Evolutionary conservation across 1,284 basidiomycete species (phyloP).

Genomic region (Ceratobasidium sp.): DNA sequence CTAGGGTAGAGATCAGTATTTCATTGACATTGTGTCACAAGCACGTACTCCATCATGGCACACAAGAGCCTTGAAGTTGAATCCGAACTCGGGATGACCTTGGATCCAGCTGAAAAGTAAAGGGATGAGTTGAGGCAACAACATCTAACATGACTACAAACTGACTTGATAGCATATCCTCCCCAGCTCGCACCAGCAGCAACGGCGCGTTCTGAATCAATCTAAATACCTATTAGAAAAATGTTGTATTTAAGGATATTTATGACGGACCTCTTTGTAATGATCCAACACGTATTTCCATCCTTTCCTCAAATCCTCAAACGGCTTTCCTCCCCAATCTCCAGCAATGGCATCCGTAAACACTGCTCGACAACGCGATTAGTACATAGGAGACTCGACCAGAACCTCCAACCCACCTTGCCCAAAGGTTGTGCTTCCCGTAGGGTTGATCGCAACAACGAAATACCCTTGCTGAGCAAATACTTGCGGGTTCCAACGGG

Average conservation of each 20-base stretch:
- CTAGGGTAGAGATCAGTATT: conserved; percentile 22
- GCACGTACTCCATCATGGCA: conserved; percentile 85
- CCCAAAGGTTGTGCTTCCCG: conserved; percentile 89
- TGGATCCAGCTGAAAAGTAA: conserved; percentile 84
- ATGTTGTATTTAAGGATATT: not conserved
- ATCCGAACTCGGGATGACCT: conserved; percentile 87
- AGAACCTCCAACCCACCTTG: conserved; percentile 68
- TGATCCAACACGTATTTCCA: conserved; percentile 78
- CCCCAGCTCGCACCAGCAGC: conserved; percentile 87
- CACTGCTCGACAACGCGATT: conserved; percentile 62
- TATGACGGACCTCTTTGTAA: conserved; percentile 74
- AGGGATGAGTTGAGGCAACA: not conserved
- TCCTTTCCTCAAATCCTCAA: conserved; percentile 82
- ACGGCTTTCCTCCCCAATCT: conserved; percentile 91
- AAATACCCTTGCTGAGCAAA: conserved; percentile 90
- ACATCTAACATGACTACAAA: conserved; percentile 5
- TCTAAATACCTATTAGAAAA: conserved; percentile 61
- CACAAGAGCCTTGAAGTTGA: conserved; percentile 90
- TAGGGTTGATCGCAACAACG: conserved; percentile 87
- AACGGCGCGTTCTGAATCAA: conserved; percentile 84
- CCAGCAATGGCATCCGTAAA: conserved; percentile 84
- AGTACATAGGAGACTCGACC: conserved; percentile 7
- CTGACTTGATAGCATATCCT: conserved; percentile 86
- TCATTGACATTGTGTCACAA: conserved; percentile 45
- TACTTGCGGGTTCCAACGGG: conserved; percentile 90